Evolutionary conservation across 2,329 filamentous ascomycete species (phyloP).

Genomic region (Polychaeton citri): DNA sequence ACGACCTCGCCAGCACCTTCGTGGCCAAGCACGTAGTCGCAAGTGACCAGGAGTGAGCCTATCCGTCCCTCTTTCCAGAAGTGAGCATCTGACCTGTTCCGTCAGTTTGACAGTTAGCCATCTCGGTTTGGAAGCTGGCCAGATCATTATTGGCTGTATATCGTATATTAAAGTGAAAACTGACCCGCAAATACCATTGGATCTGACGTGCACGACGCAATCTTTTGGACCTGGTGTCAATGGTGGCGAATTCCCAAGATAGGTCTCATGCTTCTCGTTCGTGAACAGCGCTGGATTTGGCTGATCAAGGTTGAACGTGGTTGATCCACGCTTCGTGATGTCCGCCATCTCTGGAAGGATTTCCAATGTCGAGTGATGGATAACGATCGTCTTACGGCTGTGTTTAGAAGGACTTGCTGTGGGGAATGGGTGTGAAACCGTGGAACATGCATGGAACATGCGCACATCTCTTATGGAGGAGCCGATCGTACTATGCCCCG

Average conservation of each 20-base stretch:
- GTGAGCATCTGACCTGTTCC: constrained; percentile 8
- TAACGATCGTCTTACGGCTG: too few species aligned
- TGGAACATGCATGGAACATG: too few species aligned
- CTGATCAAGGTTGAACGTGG: constrained; percentile 2
- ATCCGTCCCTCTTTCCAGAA: constrained; percentile 55
- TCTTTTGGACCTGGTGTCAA: constrained; percentile 12
- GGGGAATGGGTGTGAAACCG: too few species aligned
- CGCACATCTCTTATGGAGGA: too few species aligned
- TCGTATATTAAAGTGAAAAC: too few species aligned
- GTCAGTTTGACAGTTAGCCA: constrained; percentile 24
- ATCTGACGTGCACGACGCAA: constrained; percentile 10
- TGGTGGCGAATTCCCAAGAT: constrained; percentile 13
- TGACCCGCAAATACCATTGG: constrained; percentile 29
- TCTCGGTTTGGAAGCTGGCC: constrained; percentile 54
- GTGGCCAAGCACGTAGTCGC: constrained; percentile 54
- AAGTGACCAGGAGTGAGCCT: constrained; percentile 47
- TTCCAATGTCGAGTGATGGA: too few species aligned
- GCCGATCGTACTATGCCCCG: too few species aligned
- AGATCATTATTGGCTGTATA: constrained; percentile 49
- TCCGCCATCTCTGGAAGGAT: too few species aligned
- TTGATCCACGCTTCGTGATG: background rate
- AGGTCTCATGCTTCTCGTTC: constrained; percentile 15
- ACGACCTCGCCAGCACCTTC: constrained; percentile 55
- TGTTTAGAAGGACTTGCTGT: too few species aligned
- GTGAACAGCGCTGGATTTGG: constrained; percentile 16